Conservation (phyloP, 2,329 filamentous ascomycete genomes). For the Plectosphaerella cucumerina region DNA sequence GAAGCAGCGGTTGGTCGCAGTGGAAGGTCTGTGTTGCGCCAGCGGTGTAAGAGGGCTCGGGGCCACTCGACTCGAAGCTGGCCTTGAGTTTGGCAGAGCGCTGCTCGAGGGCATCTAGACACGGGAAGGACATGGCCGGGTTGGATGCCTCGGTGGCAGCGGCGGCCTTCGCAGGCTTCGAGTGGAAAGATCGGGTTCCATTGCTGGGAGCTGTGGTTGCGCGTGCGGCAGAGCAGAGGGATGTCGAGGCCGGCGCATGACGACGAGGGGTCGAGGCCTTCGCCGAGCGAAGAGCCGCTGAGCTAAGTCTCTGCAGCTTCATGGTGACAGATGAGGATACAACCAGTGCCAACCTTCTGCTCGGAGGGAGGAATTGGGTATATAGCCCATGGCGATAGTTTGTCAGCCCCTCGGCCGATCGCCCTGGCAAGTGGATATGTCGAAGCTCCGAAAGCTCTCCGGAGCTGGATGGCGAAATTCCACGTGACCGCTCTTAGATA, state of each 20-base stretch:
- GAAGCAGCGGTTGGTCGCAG: slow-evolving; percentile 67
- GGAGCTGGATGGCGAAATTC: slow-evolving; percentile 9
- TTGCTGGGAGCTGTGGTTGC: slow-evolving; percentile 2
- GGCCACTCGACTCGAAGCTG: slow-evolving; percentile 67
- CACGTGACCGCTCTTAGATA: slow-evolving; percentile 8
- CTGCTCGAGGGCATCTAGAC: slow-evolving; percentile 78
- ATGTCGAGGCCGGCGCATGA: slow-evolving; percentile 2
- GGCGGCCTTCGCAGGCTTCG: slow-evolving; percentile 9
- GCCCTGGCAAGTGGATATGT: slow-evolving; percentile 9
- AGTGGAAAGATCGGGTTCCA: slow-evolving; percentile 8
- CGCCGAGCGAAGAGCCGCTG: slow-evolving; percentile 13
- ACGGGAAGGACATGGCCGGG: slow-evolving; percentile 84
- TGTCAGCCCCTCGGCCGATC: neutral
- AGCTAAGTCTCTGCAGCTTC: slow-evolving; percentile 12
- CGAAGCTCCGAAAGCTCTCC: slow-evolving; percentile 3
- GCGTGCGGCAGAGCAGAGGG: slow-evolving; percentile 1
- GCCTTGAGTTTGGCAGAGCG: slow-evolving; percentile 71
- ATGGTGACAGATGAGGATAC: slow-evolving; percentile 3
- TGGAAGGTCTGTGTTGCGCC: slow-evolving; percentile 78
- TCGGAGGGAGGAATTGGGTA: neutral
- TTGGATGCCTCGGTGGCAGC: slow-evolving; percentile 55
- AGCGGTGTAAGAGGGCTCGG: slow-evolving; percentile 90
- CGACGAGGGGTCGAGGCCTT: slow-evolving; percentile 1
- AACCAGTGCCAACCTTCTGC: too few species aligned
- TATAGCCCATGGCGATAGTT: neutral